Conservation (phyloP, 345 rosid species). For the Turnera subulata region DNA sequence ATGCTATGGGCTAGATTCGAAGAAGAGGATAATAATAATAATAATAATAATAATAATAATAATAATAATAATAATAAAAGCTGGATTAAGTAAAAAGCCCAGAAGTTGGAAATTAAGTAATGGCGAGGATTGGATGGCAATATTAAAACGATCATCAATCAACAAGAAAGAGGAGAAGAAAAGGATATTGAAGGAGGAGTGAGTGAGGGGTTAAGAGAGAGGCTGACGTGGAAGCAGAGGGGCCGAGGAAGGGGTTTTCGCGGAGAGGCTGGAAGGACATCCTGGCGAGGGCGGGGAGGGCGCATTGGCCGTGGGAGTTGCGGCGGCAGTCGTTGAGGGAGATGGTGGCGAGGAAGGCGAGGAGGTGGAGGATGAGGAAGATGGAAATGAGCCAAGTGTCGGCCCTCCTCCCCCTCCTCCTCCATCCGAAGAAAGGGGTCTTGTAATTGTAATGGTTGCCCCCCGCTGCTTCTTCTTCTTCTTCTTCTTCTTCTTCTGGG, state of each 20-base stretch:
- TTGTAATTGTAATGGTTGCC: constrained; percentile 21
- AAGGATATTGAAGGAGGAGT: too few species aligned
- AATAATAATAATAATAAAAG: too few species aligned
- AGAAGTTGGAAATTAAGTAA: neutral
- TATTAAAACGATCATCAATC: neutral
- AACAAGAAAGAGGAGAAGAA: neutral
- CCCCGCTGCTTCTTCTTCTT: too few species aligned
- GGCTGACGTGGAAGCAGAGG: constrained; percentile 74
- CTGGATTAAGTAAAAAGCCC: too few species aligned
- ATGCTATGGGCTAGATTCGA: too few species aligned
- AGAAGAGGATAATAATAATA: too few species aligned
- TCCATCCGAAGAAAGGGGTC: constrained; percentile 62
- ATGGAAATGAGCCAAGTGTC: constrained; percentile 81
- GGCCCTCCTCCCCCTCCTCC: constrained; percentile 42
- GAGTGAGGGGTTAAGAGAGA: too few species aligned
- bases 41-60: too few species aligned
- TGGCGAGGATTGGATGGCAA: neutral
- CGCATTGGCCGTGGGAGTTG: constrained; percentile 56
- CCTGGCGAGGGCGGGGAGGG: constrained; percentile 36
- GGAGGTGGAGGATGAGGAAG: constrained; percentile 66
- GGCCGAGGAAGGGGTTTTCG: constrained; percentile 88
- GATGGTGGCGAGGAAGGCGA: constrained; percentile 62
- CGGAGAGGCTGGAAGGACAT: constrained; percentile 72
- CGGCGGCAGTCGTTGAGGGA: constrained; percentile 52
- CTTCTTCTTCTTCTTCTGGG: too few species aligned